phyloP scores from a whole-genome alignment of 148 eudicot species.

The Spergularia bocconei region DNA sequence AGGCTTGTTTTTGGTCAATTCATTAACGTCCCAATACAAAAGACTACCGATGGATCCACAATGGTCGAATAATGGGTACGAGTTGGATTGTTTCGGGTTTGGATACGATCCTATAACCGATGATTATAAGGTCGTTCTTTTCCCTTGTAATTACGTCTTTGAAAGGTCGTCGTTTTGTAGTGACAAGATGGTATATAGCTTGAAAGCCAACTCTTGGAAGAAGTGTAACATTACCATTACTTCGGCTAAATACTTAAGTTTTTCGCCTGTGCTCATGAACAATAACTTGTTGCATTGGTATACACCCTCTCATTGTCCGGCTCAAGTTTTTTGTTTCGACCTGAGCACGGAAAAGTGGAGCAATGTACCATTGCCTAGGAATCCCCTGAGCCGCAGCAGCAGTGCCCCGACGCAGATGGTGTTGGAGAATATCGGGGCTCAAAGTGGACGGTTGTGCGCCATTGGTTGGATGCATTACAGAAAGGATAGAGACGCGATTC shows the following conservation, averaged over 20 bases:
- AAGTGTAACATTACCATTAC: too few relatives aligned
- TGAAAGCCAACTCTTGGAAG: slow-evolving; percentile 15
- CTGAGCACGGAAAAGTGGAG: slow-evolving; percentile 18
- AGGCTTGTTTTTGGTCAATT: too few relatives aligned
- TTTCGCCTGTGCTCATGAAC: slow-evolving; percentile 3
- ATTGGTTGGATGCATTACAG: background rate
- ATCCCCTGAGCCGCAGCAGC: background rate
- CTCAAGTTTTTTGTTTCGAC: slow-evolving; percentile 14
- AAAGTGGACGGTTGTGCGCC: slow-evolving; percentile 9
- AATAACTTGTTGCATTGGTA: slow-evolving; percentile 19
- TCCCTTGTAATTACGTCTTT: background rate
- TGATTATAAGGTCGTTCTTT: slow-evolving; percentile 11
- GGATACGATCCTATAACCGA: slow-evolving; percentile 7
- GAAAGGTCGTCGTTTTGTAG: too few relatives aligned
- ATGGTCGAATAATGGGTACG: background rate
- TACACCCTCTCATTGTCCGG: too few relatives aligned
- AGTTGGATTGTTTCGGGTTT: slow-evolving; percentile 16
- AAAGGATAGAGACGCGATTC: background rate
- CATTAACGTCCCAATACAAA: too few relatives aligned
- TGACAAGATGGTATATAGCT: slow-evolving; percentile 24
- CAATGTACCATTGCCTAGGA: slow-evolving; percentile 7
- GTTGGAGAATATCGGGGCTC: too few relatives aligned
- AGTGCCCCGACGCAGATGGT: too few relatives aligned
- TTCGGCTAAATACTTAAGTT: too few relatives aligned
- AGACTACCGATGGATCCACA: too few relatives aligned